Base-by-base conservation (phyloP, 2,329 filamentous ascomycete genomes). In the Kalaharituber pfeilii region DNA sequence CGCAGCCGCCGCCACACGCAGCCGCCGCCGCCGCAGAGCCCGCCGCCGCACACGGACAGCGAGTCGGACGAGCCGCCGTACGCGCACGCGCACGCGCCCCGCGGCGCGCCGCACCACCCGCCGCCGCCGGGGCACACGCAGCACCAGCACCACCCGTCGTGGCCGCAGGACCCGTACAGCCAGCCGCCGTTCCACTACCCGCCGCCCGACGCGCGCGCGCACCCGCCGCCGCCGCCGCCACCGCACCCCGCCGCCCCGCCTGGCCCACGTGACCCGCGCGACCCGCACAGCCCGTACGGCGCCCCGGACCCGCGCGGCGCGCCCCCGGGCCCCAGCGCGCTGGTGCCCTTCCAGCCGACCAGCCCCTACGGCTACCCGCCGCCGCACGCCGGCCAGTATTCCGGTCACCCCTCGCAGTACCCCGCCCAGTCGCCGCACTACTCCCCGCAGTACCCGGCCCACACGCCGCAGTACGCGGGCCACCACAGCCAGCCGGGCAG, bases 61-160 rank as follows among this genome's bases (percentile, higher is more conserved):
- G 59, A 61, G 20, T 56, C 55, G 7, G 59, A 61, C 42, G 59
- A 61, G 39, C 13, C 60, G 9, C 54, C 49, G 15, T 60, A 61
- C 53, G 29, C 57, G n/a, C n/a, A n/a, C n/a, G 57, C 57, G 29
- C 53, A 53, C 11, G 57, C 44, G 39, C 57, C 53, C 11, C 52
- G 56, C 15, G 53, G 53, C 15, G 13, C 15, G 7, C 13, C 13
- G 8, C 33, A 39, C 5, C n/a, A 47, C 42, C 42, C 3, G 3
- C 42, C 42, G 15, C 42, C 42, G 15, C 42, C 15, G 42, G 42
- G 42, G 42, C 42, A 5, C 1, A 2, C 42, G 5, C 42, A 5
- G 5, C 42, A 47, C 5, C 42, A 47, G 42, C 3, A 47, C 42
- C 3, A 47, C 13, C 18, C 18, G 3, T 47, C 42, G 15, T 47